Evolutionary conservation across 228 moss, liverwort and hornwort genomes (phyloP).

Genomic region (Sphagnum magellanicum): DNA sequence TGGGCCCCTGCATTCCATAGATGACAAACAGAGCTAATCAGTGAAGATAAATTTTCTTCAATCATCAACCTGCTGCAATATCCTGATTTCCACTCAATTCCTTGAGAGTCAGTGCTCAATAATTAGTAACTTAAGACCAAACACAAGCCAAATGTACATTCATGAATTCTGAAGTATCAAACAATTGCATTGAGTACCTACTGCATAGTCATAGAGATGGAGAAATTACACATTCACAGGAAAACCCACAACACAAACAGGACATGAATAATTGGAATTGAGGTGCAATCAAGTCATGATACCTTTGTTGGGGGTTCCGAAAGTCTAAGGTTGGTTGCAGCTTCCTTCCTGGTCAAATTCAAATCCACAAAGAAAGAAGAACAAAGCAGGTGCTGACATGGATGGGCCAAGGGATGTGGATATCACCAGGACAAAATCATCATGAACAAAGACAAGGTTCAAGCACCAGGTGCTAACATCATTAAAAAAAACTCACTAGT

Average conservation of each 20-base stretch:
- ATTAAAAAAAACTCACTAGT: not conserved
- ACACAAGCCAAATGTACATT: not conserved
- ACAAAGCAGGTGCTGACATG: not conserved
- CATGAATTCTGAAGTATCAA: not conserved
- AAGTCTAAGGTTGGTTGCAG: not conserved
- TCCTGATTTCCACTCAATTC: not conserved
- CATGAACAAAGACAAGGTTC: not conserved
- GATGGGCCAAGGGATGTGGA: not conserved
- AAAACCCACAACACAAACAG: not conserved
- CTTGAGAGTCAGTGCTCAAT: not conserved
- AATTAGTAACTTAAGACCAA: not conserved
- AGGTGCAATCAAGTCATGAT: not conserved
- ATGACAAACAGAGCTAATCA: not conserved
- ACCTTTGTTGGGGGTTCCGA: not conserved
- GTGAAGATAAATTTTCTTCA: not conserved
- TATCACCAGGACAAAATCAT: not conserved
- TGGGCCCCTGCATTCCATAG: conserved; percentile 25
- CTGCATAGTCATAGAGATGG: not conserved
- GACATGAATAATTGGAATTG: not conserved
- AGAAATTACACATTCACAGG: not conserved
- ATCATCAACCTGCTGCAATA: not conserved
- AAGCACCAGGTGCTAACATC: not conserved
- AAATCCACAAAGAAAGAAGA: not conserved
- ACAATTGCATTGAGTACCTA: too few relatives aligned
- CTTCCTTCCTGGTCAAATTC: not conserved